phyloP scores from a whole-genome alignment of 139 green algal genomes.

The Cymbomonas tetramitiformis region DNA sequence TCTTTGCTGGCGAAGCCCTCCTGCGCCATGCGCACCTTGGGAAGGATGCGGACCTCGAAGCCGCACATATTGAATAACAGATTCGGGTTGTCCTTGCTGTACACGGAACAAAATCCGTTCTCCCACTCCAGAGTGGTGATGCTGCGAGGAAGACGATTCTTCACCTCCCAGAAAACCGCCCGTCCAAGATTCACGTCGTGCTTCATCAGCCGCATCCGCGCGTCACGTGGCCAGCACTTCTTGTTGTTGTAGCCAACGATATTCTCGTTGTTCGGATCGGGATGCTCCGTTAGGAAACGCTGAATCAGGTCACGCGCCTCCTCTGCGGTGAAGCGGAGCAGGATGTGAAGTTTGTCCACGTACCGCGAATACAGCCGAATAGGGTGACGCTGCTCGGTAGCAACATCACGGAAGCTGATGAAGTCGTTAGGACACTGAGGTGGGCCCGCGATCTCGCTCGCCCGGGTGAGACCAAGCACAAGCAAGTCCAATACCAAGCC shows the following conservation, averaged over 20 bases:
- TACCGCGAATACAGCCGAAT: slow-evolving; percentile 94
- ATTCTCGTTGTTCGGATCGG: slow-evolving; percentile 99
- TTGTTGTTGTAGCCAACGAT: slow-evolving; percentile 99
- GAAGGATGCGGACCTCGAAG: slow-evolving; percentile 95
- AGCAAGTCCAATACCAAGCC: slow-evolving; percentile 92
- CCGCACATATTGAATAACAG: slow-evolving; percentile 93
- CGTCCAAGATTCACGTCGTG: slow-evolving; percentile 98
- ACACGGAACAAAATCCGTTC: slow-evolving; percentile 85
- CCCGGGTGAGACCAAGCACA: slow-evolving; percentile 86
- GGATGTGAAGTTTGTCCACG: slow-evolving; percentile 70
- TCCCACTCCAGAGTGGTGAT: slow-evolving; percentile 96
- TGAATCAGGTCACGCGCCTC: slow-evolving; percentile 53
- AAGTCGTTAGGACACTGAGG: slow-evolving; percentile 92
- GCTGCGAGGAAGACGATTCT: slow-evolving; percentile 60
- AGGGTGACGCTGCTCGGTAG: slow-evolving; percentile 77
- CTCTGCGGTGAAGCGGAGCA: slow-evolving; percentile 82
- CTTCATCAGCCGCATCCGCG: slow-evolving; percentile 99
- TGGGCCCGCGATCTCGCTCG: slow-evolving; percentile 80
- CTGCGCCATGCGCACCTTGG: slow-evolving; percentile 73
- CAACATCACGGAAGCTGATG: slow-evolving; percentile 73
- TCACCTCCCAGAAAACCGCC: slow-evolving; percentile 49
- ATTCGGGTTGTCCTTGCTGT: slow-evolving; percentile 95
- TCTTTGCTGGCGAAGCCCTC: slow-evolving; percentile 82
- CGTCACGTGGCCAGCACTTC: slow-evolving; percentile 94
- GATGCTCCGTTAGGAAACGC: slow-evolving; percentile 92